Evolutionary conservation across 2,329 filamentous ascomycete species (phyloP), one percentile per base, ranked within the genome.

Genomic region (Metarhizium sp.): DNA sequence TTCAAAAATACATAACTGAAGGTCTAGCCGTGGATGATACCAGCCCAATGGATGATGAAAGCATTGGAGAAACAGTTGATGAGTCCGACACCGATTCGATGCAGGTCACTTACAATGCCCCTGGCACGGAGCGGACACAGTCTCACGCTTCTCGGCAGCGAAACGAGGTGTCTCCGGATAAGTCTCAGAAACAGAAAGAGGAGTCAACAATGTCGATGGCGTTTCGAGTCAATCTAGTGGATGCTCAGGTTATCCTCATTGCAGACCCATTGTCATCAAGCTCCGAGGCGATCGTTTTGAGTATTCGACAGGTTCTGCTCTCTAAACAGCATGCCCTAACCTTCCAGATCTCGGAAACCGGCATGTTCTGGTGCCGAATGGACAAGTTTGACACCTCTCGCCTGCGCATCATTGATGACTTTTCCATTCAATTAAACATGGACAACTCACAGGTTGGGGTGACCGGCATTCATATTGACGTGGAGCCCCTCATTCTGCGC

Each of bases 331-430:
- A 97, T 73, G 90, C 92, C 8, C 80, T 95, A 62, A 96, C 94
- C 1, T 80, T 99, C 66, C 92, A 99, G 66, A 84, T 99, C 2
- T 92, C 90, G 7, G 86, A 97, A 66, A 82, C 97, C 53, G 94
- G 94, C 62, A 99, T 99, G 94, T 99, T 96, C 69, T 72, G 99
- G 36, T 99, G 95, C 67, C 88, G 94, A 13, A 99, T 99, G 94
- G 95, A 99, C 70, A 89, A 86, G 59, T 97, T 97, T 62, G 92
- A 99, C 62, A 91, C 88, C 3, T 92, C 87, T 45, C 84, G 90
- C 42, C 78, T 99, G 50, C 85, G 94, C 18, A 96, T 99, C 58
- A 82, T 99, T 36, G 95, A 99, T 66, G 92, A 99, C 70, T 99
- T 99, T 68, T 96, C 91, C 2, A 77, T 97, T 10, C 88, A 94